Percentiles rank a stretch among this genome's conserved stretches.
These are phyloP conservation scores for Trametes cinnabarina DNA, from an alignment of 768 basidiomycete species.

Conservation along the genomic window DNA sequence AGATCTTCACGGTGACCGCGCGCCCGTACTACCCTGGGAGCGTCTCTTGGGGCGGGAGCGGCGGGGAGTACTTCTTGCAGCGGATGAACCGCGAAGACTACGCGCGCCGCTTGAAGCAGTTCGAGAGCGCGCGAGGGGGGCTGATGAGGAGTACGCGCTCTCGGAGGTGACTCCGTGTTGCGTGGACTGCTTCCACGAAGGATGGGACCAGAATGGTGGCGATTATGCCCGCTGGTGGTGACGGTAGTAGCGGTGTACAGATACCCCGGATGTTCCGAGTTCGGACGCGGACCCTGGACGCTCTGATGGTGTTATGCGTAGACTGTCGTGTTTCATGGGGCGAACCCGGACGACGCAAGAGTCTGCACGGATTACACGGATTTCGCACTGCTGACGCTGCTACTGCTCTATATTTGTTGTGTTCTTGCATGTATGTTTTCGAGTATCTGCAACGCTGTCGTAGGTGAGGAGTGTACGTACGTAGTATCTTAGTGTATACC, in stretches of 20 bases:
- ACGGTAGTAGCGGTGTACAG: too few relatives aligned
- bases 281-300: background rate
- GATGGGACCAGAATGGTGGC: too few relatives aligned
- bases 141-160: conserved; percentile 3
- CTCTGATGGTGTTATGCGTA: too few relatives aligned
- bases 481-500: background rate
- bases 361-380: background rate
- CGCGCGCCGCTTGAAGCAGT: conserved; percentile 52
- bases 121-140: conserved; percentile 44
- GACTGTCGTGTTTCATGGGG: too few relatives aligned
- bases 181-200: background rate
- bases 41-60: conserved; percentile 77
- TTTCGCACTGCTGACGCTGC: background rate
- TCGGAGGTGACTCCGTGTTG: background rate
- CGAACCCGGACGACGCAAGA: background rate
- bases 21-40: conserved; percentile 65
- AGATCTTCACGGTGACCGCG: conserved; percentile 78
- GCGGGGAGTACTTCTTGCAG: conserved; percentile 73
- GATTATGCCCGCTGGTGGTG: too few relatives aligned
- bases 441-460: background rate
- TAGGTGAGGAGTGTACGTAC: background rate
- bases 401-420: background rate
- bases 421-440: background rate
- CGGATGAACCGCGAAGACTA: conserved; percentile 75
- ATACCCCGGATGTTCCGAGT: too few relatives aligned